A percentile compares a stretch with the other conserved stretches of the same genome.
Conservation (phyloP, 139 green algal species). For the Coelastrella sp. region DNA sequence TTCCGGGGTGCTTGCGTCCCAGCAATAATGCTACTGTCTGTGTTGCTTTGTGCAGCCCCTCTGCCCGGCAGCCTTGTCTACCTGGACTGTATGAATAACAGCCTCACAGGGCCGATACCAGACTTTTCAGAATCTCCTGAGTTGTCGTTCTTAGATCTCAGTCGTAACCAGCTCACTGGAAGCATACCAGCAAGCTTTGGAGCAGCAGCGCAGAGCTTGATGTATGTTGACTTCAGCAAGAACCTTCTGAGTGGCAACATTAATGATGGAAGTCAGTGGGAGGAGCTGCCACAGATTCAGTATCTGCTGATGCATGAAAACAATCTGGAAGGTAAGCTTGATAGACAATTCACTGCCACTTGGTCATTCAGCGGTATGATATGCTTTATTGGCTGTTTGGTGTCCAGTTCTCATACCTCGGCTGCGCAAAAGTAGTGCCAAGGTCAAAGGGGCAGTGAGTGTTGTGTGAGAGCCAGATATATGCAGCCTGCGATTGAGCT, state of each 20-base stretch:
- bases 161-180: constrained; percentile 8
- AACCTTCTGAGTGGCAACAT: constrained; percentile 7
- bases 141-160: neutral
- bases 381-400: no score
- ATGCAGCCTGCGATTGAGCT: no score
- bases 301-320: constrained; percentile 2
- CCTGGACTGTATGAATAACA: constrained; percentile 45
- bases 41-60: neutral
- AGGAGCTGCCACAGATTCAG: constrained; percentile 9
- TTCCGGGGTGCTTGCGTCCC: neutral
- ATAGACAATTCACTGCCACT: no score
- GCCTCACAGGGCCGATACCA: constrained; percentile 15
- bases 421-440: no score
- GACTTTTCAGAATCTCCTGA: neutral
- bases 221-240: constrained; percentile 5
- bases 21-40: neutral
- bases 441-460: no score
- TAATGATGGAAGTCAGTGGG: constrained; percentile 1
- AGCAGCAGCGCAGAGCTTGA: constrained; percentile 1
- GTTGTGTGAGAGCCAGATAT: no score
- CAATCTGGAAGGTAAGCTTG: constrained; percentile 20
- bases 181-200: constrained; percentile 36
- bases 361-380: no score
- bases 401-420: no score
- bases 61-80: constrained; percentile 17